Evolutionary conservation across 1,284 basidiomycete species (phyloP).

Genomic region (Paramarasmius palmivorus): DNA sequence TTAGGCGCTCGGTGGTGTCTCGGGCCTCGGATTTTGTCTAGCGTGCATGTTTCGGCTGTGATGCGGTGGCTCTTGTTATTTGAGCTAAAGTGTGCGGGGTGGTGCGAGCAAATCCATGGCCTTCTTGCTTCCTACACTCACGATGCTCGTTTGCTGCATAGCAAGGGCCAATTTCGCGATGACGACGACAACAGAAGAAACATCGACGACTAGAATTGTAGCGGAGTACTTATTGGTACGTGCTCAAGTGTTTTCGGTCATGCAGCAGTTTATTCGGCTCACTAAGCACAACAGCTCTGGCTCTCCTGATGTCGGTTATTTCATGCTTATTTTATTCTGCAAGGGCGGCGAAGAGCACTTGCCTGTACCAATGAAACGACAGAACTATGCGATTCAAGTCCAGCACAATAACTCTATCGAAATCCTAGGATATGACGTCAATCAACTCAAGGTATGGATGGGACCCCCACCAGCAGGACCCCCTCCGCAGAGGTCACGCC

Average conservation of each 20-base stretch:
- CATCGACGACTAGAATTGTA: not conserved
- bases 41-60: not conserved
- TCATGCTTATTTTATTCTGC: not conserved
- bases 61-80: not conserved
- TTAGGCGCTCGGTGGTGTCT: too few relatives aligned
- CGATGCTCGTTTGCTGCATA: not conserved
- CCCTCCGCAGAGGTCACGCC: not conserved
- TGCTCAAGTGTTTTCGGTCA: too few relatives aligned
- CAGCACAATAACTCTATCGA: too few relatives aligned
- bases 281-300: not conserved
- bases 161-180: not conserved
- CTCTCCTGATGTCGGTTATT: not conserved
- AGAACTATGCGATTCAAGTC: not conserved
- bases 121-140: not conserved
- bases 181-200: not conserved
- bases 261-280: too few relatives aligned
- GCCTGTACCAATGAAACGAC: not conserved
- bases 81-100: not conserved
- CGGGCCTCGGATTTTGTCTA: too few relatives aligned
- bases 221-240: slow-evolving; percentile 1
- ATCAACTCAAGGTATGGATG: not conserved
- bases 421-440: slow-evolving; percentile 2
- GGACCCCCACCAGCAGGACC: not conserved
- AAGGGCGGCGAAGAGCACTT: not conserved
- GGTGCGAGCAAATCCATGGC: not conserved